Percentiles rank a stretch among this genome's conserved stretches.
Conservation (phyloP, 768 basidiomycete species). For the Auricularia cornea region DNA sequence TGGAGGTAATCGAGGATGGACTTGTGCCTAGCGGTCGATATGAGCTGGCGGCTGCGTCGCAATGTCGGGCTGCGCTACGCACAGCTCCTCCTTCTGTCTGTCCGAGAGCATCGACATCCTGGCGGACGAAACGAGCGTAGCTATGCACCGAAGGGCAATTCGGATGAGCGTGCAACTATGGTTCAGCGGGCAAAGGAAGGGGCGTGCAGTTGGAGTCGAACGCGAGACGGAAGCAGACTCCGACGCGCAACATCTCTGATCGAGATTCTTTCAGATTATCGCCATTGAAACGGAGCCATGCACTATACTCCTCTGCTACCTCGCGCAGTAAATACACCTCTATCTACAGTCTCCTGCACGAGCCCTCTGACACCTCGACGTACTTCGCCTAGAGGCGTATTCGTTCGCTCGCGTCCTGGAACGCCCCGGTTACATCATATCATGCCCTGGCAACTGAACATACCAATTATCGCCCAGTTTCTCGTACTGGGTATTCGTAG, state of each 20-base stretch:
- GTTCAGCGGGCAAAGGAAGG: too few species aligned
- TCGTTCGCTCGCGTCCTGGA: slow-evolving; percentile 25
- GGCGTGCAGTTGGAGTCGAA: too few species aligned
- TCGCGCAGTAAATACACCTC: slow-evolving; percentile 52
- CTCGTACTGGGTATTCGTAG: slow-evolving; percentile 88
- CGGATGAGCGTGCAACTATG: too few species aligned
- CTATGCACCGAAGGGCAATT: neutral
- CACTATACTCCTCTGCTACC: neutral
- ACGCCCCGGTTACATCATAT: slow-evolving; percentile 11
- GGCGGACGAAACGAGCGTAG: slow-evolving; percentile 2
- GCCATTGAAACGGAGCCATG: too few species aligned
- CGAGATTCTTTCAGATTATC: too few species aligned
- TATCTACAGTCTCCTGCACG: slow-evolving; percentile 42
- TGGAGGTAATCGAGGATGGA: slow-evolving; percentile 29
- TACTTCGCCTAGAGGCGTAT: slow-evolving; percentile 22
- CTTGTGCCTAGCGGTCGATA: slow-evolving; percentile 17
- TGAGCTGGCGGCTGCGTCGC: neutral
- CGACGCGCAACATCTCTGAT: too few species aligned
- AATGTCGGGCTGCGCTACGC: neutral
- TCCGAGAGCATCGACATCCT: slow-evolving; percentile 12
- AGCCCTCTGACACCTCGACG: slow-evolving; percentile 43
- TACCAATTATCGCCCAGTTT: slow-evolving; percentile 88
- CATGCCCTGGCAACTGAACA: neutral
- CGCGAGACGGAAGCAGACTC: too few species aligned
- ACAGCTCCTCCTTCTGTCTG: slow-evolving; percentile 13